Base-by-base conservation (phyloP, 768 basidiomycete genomes). In the Hypholoma sublateritium region DNA sequence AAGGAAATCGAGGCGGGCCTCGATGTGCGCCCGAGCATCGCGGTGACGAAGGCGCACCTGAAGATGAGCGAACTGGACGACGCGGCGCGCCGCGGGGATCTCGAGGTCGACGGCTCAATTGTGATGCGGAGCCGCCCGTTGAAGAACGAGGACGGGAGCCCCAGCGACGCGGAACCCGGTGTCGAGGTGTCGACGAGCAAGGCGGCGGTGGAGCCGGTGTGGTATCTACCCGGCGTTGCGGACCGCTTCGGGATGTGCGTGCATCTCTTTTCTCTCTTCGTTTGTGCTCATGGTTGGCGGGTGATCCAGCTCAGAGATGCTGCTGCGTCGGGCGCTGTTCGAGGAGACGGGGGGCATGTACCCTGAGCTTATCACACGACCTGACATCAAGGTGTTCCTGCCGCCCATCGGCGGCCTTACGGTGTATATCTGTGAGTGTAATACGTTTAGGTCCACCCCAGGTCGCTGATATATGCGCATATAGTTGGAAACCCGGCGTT, bases 311-410 rank as follows among this genome's bases (percentile, higher is more conserved):
- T 90, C 91, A 0, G 96, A 98, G 70, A 81, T 78, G 16, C 73
- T 93, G 0, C 82, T 98, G 2, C 86, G 96, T 17, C 81, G 96
- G n/a, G 89, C 92, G 0, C 78, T 98, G 36, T 98, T 98, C 62
- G 96, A 98, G 69, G 96, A 97, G 61, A 96, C 93, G 0, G 94
- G 93, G 63, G 93, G 94, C 66, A 93, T 93, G 89, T 94, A 92
- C 70, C 95, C 95, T 2, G 96, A 98, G 65, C 82, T 98, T 28
- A 88, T 98, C 66, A 98, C 96, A 5, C 86, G 95, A 19, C 91
- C 94, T 0, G 96, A 98, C 66, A 89, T 98, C 77, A 95, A 95
- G 69, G 83, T 95, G 19, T 98, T 97, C 80, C 79, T 98, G 0
- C 96, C 96, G 0, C 96, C 96, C 0, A 98, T 98, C 56, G 96